Evolutionary conservation across 768 basidiomycete genomes (phyloP), one percentile per base, ranked within the genome.

Genomic region (Podaxis carcinomalis): DNA sequence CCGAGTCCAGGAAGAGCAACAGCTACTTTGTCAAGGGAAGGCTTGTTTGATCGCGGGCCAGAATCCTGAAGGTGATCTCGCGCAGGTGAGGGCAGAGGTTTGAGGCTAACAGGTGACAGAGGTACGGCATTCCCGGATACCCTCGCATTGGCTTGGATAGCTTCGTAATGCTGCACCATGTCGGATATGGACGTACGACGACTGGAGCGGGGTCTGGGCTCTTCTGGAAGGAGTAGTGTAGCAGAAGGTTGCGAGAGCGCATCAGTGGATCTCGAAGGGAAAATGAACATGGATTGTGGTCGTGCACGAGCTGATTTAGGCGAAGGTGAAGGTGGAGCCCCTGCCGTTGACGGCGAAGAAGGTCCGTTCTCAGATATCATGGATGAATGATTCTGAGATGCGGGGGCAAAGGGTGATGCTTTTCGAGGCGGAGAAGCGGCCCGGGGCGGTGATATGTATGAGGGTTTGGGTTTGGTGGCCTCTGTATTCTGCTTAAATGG

Each of bases 131-230:
- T 54, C 9, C 52, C 52, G 7, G 53, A 32, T 3, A 52, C 51
- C 13, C 44, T 53, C 16, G 32, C 52, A 25, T 16, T 61, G 44
- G 59, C 52, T 44, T 55, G 81, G 57, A 93, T 85, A 5, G 85
- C 83, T 71, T 94, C 92, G 70, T 87, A 94, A 49, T 78, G 83
- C 65, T 90, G 89, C 25, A 93, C 92, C 84, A 93, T 92, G 68
- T 93, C 85, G 42, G 91, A 86, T 66, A 93, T 93, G 0, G 92
- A 93, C 3, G 87, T 88, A 19, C 92, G 82, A 6, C 70, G 67
- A 5, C 71, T 65, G 1, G 73, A 71, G 35, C 79, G 79, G 37
- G 78, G 72, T 46, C 72, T 78, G 3, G 74, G 60, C 52, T 81
- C 80, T 51, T 76, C 78, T 1, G 86, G 80, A 19, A 84, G 80